Conservation (phyloP, 2,329 filamentous ascomycete genomes). For the Graphium sp. region DNA sequence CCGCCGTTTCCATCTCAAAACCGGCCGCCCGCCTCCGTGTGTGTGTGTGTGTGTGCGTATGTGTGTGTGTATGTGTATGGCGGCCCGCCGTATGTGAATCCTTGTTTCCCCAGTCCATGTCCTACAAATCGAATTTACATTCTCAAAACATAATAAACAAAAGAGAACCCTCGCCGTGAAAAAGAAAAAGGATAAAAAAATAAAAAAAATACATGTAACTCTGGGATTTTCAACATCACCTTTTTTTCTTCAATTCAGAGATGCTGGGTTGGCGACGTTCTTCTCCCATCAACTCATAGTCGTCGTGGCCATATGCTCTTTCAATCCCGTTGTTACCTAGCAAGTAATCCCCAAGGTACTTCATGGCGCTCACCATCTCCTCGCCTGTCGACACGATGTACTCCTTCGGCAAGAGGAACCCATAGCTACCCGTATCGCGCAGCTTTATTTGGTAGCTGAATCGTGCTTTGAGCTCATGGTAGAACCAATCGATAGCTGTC, state of each 20-base stretch:
- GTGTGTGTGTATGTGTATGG: too few relatives aligned
- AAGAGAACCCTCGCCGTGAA: too few relatives aligned
- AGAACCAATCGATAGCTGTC: slow-evolving; percentile 88
- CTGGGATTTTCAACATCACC: neutral
- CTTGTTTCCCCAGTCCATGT: too few relatives aligned
- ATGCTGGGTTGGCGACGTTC: slow-evolving; percentile 8
- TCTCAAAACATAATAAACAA: too few relatives aligned
- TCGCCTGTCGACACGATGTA: slow-evolving; percentile 81
- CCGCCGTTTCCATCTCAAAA: too few relatives aligned
- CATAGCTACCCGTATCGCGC: slow-evolving; percentile 83
- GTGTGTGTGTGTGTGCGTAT: too few relatives aligned
- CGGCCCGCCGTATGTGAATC: too few relatives aligned
- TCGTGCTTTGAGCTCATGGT: slow-evolving; percentile 65
- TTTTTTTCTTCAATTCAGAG: neutral
- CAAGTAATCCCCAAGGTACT: slow-evolving; percentile 71
- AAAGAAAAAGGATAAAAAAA: too few relatives aligned
- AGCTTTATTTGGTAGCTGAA: slow-evolving; percentile 93
- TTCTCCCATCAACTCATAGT: slow-evolving; percentile 7
- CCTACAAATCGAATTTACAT: too few relatives aligned
- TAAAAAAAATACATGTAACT: too few relatives aligned
- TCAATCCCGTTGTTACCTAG: slow-evolving; percentile 54
- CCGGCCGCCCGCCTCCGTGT: too few relatives aligned
- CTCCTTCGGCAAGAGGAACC: slow-evolving; percentile 74
- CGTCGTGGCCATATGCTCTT: slow-evolving; percentile 12
- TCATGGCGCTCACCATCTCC: slow-evolving; percentile 68